Conservation (phyloP, 345 rosid genomes). For the Syzygium aromaticum region DNA sequence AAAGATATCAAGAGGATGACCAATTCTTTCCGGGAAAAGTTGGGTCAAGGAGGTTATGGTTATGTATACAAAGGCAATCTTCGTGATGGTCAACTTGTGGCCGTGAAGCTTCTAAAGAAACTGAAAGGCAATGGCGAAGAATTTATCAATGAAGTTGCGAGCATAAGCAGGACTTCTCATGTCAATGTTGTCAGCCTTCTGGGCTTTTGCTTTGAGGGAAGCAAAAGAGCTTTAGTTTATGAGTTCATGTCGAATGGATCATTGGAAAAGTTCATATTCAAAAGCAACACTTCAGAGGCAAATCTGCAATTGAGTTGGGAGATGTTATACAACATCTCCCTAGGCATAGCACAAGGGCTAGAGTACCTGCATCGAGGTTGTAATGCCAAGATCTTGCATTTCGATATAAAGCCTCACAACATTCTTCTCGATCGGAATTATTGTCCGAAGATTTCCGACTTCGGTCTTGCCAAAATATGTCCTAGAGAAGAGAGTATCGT, state of each 20-base stretch:
- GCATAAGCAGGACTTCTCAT: constrained; percentile 3
- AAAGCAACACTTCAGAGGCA: neutral
- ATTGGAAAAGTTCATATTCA: neutral
- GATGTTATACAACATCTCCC: neutral
- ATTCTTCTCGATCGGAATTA: neutral
- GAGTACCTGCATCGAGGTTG: neutral
- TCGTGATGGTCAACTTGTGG: neutral
- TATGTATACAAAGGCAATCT: neutral
- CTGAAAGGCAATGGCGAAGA: neutral
- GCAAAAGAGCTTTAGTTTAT: neutral
- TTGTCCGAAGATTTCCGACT: neutral
- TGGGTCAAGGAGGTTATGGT: neutral
- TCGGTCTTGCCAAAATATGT: neutral
- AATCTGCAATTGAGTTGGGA: neutral
- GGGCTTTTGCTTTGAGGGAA: constrained; percentile 1
- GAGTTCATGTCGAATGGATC: neutral
- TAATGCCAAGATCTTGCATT: neutral
- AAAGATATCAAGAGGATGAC: neutral
- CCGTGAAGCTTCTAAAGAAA: neutral
- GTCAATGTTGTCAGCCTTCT: neutral
- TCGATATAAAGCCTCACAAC: neutral
- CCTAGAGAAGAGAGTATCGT: neutral
- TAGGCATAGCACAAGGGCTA: neutral
- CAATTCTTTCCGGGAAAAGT: neutral
- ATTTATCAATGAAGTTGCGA: neutral